Conservation (phyloP, 371 early-diverging fungal species). For the Circinella minor region DNA sequence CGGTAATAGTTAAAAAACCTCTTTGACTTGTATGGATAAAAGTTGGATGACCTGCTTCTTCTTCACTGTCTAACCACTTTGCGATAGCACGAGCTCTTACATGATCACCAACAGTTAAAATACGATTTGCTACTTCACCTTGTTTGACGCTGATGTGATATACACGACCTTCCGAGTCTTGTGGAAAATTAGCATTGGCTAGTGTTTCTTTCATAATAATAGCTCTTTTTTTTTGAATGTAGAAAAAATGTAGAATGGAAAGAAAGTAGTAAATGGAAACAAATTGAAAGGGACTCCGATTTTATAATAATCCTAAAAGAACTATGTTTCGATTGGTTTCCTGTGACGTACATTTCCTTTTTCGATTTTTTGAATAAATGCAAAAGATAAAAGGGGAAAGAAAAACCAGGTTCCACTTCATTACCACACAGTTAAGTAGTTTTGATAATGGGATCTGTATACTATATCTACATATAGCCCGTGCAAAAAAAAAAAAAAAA, state of each 20-base stretch:
- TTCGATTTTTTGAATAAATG: too few species aligned
- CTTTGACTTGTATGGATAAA: constrained; percentile 74
- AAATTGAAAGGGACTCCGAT: background rate
- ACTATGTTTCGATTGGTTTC: too few species aligned
- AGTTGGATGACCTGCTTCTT: constrained; percentile 51
- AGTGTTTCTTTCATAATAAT: constrained; percentile 53
- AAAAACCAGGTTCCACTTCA: too few species aligned
- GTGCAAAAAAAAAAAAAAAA: too few species aligned
- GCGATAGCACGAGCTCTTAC: constrained; percentile 78
- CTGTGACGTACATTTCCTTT: too few species aligned
- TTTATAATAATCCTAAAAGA: background rate
- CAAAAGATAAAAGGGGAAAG: too few species aligned
- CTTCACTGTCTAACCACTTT: constrained; percentile 60
- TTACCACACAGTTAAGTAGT: too few species aligned
- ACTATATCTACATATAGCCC: too few species aligned
- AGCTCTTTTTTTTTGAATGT: background rate
- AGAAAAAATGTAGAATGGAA: constrained; percentile 10
- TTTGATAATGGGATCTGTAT: too few species aligned
- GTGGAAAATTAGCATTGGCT: constrained; percentile 84
- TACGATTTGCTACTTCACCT: constrained; percentile 90
- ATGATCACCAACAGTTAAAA: constrained; percentile 94
- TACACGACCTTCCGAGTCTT: constrained; percentile 79
- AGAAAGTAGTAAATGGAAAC: constrained; percentile 2
- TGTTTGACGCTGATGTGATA: constrained; percentile 85
- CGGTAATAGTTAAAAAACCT: constrained; percentile 93